These are phyloP conservation scores for Rosa persica DNA, from an alignment of 306 rosid species.

Conservation along the genomic window DNA sequence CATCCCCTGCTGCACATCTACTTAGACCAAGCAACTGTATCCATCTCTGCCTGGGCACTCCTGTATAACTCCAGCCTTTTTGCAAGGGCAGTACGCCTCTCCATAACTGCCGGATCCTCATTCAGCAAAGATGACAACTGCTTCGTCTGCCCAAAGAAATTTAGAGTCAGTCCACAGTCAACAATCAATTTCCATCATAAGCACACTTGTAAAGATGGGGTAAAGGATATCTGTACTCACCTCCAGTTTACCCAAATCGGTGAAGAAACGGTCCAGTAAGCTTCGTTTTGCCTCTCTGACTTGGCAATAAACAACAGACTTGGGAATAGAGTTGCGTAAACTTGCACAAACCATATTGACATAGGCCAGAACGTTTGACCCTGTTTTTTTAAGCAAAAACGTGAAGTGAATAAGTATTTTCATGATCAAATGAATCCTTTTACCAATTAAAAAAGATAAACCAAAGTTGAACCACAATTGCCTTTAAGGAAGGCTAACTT, in stretches of 20 bases:
- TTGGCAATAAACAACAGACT: conserved; percentile 84
- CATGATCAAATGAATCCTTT: background rate
- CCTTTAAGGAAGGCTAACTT: background rate
- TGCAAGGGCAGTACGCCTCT: conserved; percentile 65
- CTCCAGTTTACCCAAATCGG: conserved; percentile 80
- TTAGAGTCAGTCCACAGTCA: background rate
- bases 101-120: conserved; percentile 96
- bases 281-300: conserved; percentile 89
- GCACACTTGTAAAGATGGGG: background rate
- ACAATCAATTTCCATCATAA: background rate
- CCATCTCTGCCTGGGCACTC: conserved; percentile 86
- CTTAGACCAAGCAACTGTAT: conserved; percentile 91
- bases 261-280: conserved; percentile 79
- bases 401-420: background rate
- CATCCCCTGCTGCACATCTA: conserved; percentile 31
- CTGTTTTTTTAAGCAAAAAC: conserved; percentile 37
- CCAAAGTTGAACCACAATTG: background rate
- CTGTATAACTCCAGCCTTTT: conserved; percentile 88
- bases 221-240: conserved; percentile 31
- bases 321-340: conserved; percentile 80
- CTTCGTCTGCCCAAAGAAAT: conserved; percentile 49
- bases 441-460: background rate
- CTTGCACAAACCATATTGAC: conserved; percentile 80
- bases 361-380: conserved; percentile 71
- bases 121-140: conserved; percentile 71